Evolutionary conservation across 1,284 basidiomycete species (phyloP).

Genomic region (Puccinia triticina): DNA sequence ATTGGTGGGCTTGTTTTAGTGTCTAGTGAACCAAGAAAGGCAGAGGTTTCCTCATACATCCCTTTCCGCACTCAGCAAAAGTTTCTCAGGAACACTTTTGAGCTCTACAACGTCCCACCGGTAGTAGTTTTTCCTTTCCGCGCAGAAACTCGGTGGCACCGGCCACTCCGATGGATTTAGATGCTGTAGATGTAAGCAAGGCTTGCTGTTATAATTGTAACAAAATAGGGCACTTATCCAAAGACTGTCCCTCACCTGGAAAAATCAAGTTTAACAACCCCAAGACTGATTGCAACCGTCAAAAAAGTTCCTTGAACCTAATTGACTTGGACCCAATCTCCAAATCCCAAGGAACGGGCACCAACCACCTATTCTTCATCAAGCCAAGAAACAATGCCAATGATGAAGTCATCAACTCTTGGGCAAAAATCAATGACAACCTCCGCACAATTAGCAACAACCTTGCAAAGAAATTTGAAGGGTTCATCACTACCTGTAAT

Average conservation of each 20-base stretch:
- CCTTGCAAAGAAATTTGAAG: no score
- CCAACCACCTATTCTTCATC: neutral
- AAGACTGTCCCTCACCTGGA: neutral
- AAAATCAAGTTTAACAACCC: conserved; percentile 19
- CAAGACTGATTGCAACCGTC: neutral
- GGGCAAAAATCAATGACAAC: neutral
- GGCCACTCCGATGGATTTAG: conserved; percentile 27
- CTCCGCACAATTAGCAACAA: neutral
- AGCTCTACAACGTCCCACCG: no score
- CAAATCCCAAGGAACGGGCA: no score
- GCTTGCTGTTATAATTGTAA: conserved; percentile 34
- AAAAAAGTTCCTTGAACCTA: neutral
- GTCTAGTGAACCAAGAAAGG: no score
- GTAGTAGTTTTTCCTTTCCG: neutral
- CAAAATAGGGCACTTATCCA: conserved; percentile 28
- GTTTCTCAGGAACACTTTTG: no score
- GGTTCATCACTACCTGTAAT: no score
- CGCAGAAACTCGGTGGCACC: neutral
- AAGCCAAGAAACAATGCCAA: neutral
- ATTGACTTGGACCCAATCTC: neutral
- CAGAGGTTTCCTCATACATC: no score
- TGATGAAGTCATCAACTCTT: no score
- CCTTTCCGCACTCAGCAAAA: no score
- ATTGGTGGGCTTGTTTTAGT: no score
- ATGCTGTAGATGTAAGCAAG: conserved; percentile 5